Evolutionary conservation across 768 basidiomycete species (phyloP), one percentile per base, ranked within the genome.

Genomic region (Jaapia argillacea): DNA sequence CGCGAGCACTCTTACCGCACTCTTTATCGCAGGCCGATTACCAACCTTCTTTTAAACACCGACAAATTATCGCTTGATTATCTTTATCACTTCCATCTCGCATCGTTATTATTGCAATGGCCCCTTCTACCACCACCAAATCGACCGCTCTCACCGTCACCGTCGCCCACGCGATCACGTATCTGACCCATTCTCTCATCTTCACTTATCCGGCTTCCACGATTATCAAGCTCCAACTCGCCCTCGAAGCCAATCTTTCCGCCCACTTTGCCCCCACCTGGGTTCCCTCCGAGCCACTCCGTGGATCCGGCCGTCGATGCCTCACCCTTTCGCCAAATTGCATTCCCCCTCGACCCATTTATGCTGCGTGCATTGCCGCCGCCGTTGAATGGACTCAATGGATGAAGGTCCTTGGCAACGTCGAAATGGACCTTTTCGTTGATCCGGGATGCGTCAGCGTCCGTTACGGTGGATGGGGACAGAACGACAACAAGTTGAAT

Each of bases 321-420:
- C 75, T 87, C 52, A 72, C 81, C 42, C 71, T 89, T 43, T 81
- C 85, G 4, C 83, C 83, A 7, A 55, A 62, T 48, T 74, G 75
- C 52, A 70, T 78, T 2, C 86, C 86, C 20, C 85, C 86, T 36
- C 77, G 79, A 31, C 66, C 76, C 52, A 68, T 88, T 54, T 78
- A 85, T 64, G 63, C 75, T 43, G 80, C 85, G 12, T 87, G 85
- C 61, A 65, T 79, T 43, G 67, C 77, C 20, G 68, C 81, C 28
- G 75, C 75, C 45, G 70, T 88, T 24, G 80, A 84, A 54, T 89
- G 86, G 86, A 78, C 79, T 45, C 77, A 84, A 57, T 89, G 86
- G 86, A 83, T 86, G 43, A 52, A 69, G 37, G 66, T 72, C 45
- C 74, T 88, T 37, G 84, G 85, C 7, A 71, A 74, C 50, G 62